These are phyloP conservation scores for Plasmodium cynomolgi DNA, from an alignment of 169 alveolate genomes.

Conservation along the genomic window DNA sequence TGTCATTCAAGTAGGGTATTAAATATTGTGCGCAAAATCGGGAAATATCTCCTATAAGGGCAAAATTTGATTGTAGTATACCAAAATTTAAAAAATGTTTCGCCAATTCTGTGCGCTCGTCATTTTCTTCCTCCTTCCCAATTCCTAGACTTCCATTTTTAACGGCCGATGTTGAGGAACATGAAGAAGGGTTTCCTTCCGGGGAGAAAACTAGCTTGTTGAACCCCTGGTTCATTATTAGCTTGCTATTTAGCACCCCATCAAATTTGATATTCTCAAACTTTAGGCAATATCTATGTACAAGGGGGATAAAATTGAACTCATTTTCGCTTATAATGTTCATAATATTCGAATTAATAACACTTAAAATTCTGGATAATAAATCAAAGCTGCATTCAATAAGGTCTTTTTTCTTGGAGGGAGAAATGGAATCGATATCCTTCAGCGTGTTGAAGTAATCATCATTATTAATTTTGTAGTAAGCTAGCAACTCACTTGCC, in stretches of 20 bases:
- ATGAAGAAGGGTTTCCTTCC: neutral
- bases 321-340: slow-evolving; percentile 54
- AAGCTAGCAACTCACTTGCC: slow-evolving; percentile 63
- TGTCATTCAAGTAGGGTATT: slow-evolving; percentile 64
- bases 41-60: slow-evolving; percentile 76
- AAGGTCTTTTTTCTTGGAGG: slow-evolving; percentile 66
- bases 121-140: neutral
- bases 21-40: slow-evolving; percentile 68
- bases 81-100: slow-evolving; percentile 65
- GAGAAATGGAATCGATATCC: slow-evolving; percentile 64
- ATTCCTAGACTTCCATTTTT: neutral
- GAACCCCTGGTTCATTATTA: slow-evolving; percentile 10
- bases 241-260: slow-evolving; percentile 9
- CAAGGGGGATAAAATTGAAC: slow-evolving; percentile 67
- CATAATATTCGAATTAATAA: slow-evolving; percentile 60
- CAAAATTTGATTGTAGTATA: slow-evolving; percentile 74
- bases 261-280: slow-evolving; percentile 46
- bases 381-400: slow-evolving; percentile 75
- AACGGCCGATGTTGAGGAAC: neutral
- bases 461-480: slow-evolving; percentile 56
- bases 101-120: slow-evolving; percentile 47
- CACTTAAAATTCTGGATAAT: slow-evolving; percentile 71
- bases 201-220: neutral
- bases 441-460: slow-evolving; percentile 54
- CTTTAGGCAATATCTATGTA: slow-evolving; percentile 68